A percentile compares a stretch with the other conserved stretches of the same genome.
phyloP scores from a whole-genome alignment of 2,329 filamentous ascomycete species.

The Calonectria pauciramosa region DNA sequence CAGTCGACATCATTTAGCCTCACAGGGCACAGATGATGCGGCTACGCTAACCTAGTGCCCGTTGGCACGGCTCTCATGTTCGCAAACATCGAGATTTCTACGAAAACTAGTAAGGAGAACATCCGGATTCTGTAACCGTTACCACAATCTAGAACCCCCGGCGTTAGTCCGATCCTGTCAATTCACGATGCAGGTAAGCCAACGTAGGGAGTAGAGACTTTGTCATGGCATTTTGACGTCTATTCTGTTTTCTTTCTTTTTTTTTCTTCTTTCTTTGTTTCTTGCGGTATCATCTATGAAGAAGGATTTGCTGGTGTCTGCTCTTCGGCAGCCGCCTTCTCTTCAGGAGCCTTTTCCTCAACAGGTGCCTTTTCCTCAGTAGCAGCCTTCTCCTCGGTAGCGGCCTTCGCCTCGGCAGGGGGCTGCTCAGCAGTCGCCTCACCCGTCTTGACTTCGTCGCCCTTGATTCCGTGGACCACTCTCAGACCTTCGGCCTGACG shows the following conservation, averaged over 20 bases:
- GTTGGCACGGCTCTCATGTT: constrained; percentile 7
- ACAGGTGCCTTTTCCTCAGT: background rate
- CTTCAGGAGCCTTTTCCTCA: background rate
- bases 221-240: background rate
- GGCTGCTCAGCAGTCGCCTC: constrained; percentile 32
- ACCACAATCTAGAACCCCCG: background rate
- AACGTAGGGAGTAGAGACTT: too few species aligned
- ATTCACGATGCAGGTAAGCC: background rate
- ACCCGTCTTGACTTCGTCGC: constrained; percentile 51
- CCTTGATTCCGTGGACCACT: constrained; percentile 63
- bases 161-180: background rate
- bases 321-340: constrained; percentile 15
- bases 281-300: constrained; percentile 19
- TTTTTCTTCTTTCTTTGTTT: constrained; percentile 1
- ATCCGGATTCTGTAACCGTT: background rate
- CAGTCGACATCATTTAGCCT: background rate
- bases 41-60: constrained; percentile 26
- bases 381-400: constrained; percentile 9
- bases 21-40: background rate
- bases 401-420: background rate
- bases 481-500: constrained; percentile 59
- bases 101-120: background rate
- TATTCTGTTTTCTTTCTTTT: background rate
- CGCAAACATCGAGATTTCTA: background rate
- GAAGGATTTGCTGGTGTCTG: constrained; percentile 18